phyloP scores from a whole-genome alignment of 2,329 filamentous ascomycete species.

The Fusarium robinianum region DNA sequence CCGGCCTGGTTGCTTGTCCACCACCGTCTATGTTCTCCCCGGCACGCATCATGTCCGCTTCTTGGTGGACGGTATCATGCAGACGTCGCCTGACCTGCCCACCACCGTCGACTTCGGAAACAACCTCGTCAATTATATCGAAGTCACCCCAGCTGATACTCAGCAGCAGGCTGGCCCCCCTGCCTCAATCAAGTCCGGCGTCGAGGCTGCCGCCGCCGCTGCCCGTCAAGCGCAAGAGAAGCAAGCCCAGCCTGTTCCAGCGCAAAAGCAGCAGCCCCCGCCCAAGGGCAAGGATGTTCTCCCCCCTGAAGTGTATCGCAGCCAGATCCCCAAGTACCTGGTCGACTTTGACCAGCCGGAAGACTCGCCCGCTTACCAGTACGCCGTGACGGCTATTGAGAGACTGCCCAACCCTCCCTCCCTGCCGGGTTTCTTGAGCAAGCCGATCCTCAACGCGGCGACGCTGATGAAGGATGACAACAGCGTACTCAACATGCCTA shows the following conservation, averaged over 20 bases:
- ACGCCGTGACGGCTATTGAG: constrained; percentile 74
- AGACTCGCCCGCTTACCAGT: constrained; percentile 73
- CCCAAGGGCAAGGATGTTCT: constrained; percentile 60
- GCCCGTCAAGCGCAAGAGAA: constrained; percentile 15
- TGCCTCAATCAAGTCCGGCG: constrained; percentile 41
- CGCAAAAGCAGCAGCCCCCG: constrained; percentile 47
- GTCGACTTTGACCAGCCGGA: constrained; percentile 85
- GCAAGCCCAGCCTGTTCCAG: constrained; percentile 3
- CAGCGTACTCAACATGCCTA: constrained; percentile 94
- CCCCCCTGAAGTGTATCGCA: constrained; percentile 66
- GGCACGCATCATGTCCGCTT: constrained; percentile 98
- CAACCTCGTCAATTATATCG: constrained; percentile 97
- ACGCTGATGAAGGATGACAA: constrained; percentile 97
- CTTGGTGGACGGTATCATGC: constrained; percentile 91
- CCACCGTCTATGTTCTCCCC: constrained; percentile 80
- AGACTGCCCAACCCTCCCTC: constrained; percentile 83
- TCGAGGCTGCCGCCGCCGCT: constrained; percentile 13
- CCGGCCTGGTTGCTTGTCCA: constrained; percentile 69
- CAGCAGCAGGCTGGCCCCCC: constrained; percentile 36
- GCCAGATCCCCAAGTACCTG: constrained; percentile 81
- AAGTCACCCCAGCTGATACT: constrained; percentile 79
- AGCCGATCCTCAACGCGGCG: constrained; percentile 90
- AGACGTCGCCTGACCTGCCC: constrained; percentile 81
- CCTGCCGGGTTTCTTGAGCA: constrained; percentile 87
- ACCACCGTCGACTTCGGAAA: constrained; percentile 98